phyloP scores from a whole-genome alignment of 768 basidiomycete species.

The Hygrocybe coccinea region DNA sequence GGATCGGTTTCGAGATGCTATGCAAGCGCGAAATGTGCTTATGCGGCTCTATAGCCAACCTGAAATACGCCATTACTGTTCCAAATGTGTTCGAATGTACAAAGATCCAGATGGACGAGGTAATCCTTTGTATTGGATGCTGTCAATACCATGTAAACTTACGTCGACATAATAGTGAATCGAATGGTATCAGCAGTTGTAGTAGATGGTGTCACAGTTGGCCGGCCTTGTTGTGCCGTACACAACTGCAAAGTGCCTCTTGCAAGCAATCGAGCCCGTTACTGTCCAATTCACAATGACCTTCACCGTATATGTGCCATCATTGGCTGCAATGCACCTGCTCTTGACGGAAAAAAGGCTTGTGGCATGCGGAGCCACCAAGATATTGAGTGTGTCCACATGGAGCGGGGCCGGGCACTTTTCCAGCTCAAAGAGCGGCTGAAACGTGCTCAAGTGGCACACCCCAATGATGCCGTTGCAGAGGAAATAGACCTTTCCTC shows the following conservation, averaged over 20 bases:
- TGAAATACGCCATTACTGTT: slow-evolving; percentile 29
- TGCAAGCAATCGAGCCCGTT: slow-evolving; percentile 3
- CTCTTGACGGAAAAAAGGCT: slow-evolving; percentile 12
- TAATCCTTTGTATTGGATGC: slow-evolving; percentile 2
- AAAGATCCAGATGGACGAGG: slow-evolving; percentile 12
- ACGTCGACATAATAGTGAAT: neutral
- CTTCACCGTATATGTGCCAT: slow-evolving; percentile 13
- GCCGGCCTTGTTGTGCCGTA: slow-evolving; percentile 27
- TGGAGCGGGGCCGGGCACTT: slow-evolving; percentile 16
- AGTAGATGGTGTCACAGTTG: slow-evolving; percentile 28
- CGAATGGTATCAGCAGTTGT: slow-evolving; percentile 22
- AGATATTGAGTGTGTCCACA: slow-evolving; percentile 16
- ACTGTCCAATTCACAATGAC: slow-evolving; percentile 17
- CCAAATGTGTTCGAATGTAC: slow-evolving; percentile 21
- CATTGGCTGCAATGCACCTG: slow-evolving; percentile 7
- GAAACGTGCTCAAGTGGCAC: too few relatives aligned
- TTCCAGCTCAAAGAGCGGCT: too few relatives aligned
- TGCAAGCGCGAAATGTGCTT: slow-evolving; percentile 16
- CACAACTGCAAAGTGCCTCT: slow-evolving; percentile 26
- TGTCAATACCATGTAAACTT: neutral
- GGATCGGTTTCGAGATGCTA: slow-evolving; percentile 8
- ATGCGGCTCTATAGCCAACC: slow-evolving; percentile 27
- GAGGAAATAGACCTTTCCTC: too few relatives aligned
- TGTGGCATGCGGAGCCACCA: slow-evolving; percentile 21
- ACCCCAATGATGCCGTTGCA: too few relatives aligned